These are phyloP conservation scores for Leonotis leonurus DNA, from an alignment of 257 asterid species.

Conservation along the genomic window DNA sequence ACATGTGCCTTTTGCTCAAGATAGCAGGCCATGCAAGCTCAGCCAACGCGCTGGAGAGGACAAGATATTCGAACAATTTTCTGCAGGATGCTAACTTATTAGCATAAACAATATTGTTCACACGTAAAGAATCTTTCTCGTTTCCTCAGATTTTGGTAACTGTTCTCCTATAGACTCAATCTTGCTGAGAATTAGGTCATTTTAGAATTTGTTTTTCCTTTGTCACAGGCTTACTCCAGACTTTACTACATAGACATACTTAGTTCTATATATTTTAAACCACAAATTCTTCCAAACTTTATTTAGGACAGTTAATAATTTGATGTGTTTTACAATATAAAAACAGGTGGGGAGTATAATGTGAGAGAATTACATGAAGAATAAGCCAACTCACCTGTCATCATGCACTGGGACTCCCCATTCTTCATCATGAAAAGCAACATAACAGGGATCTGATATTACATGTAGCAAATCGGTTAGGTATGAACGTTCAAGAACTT, in stretches of 20 bases:
- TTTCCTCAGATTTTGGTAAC: no score
- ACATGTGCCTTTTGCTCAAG: conserved; percentile 30
- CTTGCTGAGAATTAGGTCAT: neutral
- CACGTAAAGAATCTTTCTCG: neutral
- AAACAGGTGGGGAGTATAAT: neutral
- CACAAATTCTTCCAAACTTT: no score
- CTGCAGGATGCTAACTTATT: conserved; percentile 14
- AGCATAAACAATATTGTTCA: neutral
- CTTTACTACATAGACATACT: no score
- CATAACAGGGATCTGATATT: conserved; percentile 34
- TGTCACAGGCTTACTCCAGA: no score
- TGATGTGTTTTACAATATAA: no score
- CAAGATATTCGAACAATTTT: conserved; percentile 33
- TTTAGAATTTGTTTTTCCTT: no score
- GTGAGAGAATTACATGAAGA: neutral
- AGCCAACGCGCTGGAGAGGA: conserved; percentile 30
- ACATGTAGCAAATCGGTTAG: conserved; percentile 1
- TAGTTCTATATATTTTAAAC: no score
- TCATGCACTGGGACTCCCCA: conserved; percentile 53
- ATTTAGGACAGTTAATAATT: no score
- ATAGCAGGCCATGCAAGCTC: conserved; percentile 43
- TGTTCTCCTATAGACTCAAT: neutral
- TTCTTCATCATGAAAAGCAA: conserved; percentile 49
- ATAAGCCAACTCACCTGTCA: conserved; percentile 26
- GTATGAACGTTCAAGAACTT: neutral